Evolutionary conservation across 345 rosid genomes (phyloP).

Genomic region (Odontarrhena argentea): DNA sequence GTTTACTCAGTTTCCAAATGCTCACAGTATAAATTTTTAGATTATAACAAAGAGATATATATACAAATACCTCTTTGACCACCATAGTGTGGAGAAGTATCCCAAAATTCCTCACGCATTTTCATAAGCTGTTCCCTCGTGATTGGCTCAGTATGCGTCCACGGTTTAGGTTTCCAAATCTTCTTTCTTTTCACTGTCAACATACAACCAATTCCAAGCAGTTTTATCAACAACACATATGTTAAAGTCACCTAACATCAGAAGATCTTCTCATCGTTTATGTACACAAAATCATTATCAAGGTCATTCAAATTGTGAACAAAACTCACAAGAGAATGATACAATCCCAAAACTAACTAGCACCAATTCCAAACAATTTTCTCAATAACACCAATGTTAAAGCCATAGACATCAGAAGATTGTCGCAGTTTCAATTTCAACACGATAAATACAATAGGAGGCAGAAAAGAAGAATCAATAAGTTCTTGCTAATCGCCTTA

Average conservation of each 20-base stretch:
- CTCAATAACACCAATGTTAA: background rate
- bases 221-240: no score
- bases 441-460: background rate
- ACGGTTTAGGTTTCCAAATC: conserved; percentile 63
- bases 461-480: background rate
- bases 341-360: background rate
- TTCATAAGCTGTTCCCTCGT: conserved; percentile 59
- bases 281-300: background rate
- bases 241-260: background rate
- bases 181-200: conserved; percentile 40
- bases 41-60: background rate
- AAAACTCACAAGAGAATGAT: conserved; percentile 5
- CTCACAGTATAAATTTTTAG: background rate
- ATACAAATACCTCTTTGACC: conserved; percentile 61
- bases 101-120: conserved; percentile 87
- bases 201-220: conserved; percentile 9
- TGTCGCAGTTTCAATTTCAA: background rate
- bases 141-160: conserved; percentile 73
- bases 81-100: conserved; percentile 84
- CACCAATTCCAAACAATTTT: background rate
- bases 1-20: background rate
- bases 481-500: no score
- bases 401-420: background rate
- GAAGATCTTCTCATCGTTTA: background rate
- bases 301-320: no score